Percentiles rank a stretch among this genome's conserved stretches.
Conservation (phyloP, 1,284 basidiomycete species). For the Ceratorhiza oryzae-sativae region DNA sequence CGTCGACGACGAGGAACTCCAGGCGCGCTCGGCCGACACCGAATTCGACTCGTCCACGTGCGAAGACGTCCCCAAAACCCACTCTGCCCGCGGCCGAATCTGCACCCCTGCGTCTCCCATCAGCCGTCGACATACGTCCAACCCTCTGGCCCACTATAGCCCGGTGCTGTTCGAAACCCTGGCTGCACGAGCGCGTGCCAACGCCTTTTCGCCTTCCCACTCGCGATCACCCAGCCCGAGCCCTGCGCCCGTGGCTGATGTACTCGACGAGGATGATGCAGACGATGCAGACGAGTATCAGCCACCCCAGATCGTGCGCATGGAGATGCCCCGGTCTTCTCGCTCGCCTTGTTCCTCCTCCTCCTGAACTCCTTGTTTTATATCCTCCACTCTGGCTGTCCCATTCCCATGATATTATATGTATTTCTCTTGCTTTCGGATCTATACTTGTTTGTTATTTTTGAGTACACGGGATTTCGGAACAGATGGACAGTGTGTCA, state of each 20-base stretch:
- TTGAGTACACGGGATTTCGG: slow-evolving; percentile 22
- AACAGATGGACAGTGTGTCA: slow-evolving; percentile 33
- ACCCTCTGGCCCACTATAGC: slow-evolving; percentile 37
- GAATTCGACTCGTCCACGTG: slow-evolving; percentile 32
- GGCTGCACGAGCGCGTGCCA: slow-evolving; percentile 27
- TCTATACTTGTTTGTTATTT: slow-evolving; percentile 31
- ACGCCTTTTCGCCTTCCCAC: slow-evolving; percentile 24
- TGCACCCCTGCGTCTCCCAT: slow-evolving; percentile 31
- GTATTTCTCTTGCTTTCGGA: slow-evolving; percentile 35
- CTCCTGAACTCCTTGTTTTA: slow-evolving; percentile 1
- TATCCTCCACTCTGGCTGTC: background rate
- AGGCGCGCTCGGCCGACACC: slow-evolving; percentile 33
- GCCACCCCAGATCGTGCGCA: slow-evolving; percentile 22
- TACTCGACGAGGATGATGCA: slow-evolving; percentile 19
- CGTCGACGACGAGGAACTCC: slow-evolving; percentile 28
- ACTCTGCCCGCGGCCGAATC: slow-evolving; percentile 18
- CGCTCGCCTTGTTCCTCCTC: background rate
- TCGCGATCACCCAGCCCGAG: slow-evolving; percentile 22
- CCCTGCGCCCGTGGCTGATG: slow-evolving; percentile 11
- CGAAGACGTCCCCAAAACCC: slow-evolving; percentile 11
- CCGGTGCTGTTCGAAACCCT: slow-evolving; percentile 32
- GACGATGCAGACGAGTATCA: slow-evolving; percentile 27
- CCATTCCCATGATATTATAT: background rate
- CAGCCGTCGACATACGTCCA: slow-evolving; percentile 30
- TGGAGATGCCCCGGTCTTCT: slow-evolving; percentile 27